Conservation (phyloP, 148 eudicot genomes). For the Persicaria tinctoria region DNA sequence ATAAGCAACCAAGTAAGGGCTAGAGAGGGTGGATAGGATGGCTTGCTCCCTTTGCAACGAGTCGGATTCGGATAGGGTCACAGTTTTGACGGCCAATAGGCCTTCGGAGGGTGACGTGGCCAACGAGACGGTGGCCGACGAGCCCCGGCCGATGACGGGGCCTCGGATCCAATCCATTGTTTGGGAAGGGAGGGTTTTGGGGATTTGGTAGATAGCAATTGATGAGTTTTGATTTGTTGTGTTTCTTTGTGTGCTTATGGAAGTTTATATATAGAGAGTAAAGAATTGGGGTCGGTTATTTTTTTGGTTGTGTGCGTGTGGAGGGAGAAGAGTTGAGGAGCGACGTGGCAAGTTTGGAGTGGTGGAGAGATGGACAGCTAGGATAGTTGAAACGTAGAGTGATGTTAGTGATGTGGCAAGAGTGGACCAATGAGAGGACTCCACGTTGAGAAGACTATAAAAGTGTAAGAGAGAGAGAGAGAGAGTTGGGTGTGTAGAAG, state of each 20-base stretch:
- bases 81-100: constrained; percentile 44
- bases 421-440: not conserved
- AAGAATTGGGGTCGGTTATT: not conserved
- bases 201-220: not conserved
- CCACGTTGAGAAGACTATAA: not conserved
- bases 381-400: not conserved
- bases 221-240: not conserved
- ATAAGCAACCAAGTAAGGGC: constrained; percentile 38
- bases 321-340: not conserved
- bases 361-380: not conserved
- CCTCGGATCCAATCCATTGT: constrained; percentile 56
- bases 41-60: constrained; percentile 35
- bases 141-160: constrained; percentile 44
- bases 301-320: not conserved
- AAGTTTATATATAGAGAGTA: not conserved
- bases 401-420: not conserved
- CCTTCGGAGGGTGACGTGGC: constrained; percentile 32
- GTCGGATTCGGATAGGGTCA: constrained; percentile 23
- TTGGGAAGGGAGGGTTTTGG: not conserved
- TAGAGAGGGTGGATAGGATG: constrained; percentile 25
- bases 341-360: not conserved
- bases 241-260: not conserved
- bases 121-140: constrained; percentile 41
- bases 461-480: not conserved
- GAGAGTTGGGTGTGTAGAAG: not conserved